Evolutionary conservation across 1,139 yeast species (phyloP).

Genomic region (Eremothecium sinecaudum): DNA sequence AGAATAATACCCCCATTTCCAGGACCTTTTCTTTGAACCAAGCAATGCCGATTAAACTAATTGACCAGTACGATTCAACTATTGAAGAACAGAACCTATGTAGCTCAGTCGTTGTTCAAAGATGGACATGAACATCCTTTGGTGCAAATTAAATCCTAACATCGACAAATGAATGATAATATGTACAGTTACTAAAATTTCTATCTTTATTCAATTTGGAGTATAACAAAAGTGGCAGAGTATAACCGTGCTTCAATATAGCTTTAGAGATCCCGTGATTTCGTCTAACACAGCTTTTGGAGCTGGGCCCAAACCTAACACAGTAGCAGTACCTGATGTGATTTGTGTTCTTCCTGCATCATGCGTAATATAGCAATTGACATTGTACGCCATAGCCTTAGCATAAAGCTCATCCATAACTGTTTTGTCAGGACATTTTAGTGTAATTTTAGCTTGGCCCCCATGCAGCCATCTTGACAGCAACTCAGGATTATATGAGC

Average conservation of each 20-base stretch:
- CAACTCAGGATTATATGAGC: slow-evolving; percentile 51
- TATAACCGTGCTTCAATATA: slow-evolving; percentile 59
- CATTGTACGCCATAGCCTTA: slow-evolving; percentile 67
- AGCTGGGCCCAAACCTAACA: slow-evolving; percentile 92
- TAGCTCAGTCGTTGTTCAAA: slow-evolving; percentile 84
- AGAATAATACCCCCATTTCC: slow-evolving; percentile 35
- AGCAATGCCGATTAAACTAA: slow-evolving; percentile 75
- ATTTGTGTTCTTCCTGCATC: slow-evolving; percentile 98
- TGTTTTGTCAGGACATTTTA: slow-evolving; percentile 67
- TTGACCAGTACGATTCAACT: slow-evolving; percentile 47
- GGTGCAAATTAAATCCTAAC: no score
- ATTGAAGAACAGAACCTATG: slow-evolving; percentile 69
- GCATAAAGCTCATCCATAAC: slow-evolving; percentile 72
- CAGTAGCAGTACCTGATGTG: slow-evolving; percentile 92
- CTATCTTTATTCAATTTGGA: no score
- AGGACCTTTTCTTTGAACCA: slow-evolving; percentile 62
- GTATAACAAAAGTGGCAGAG: no score
- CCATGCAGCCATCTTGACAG: slow-evolving; percentile 67
- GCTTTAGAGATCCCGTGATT: slow-evolving; percentile 67
- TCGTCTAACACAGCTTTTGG: slow-evolving; percentile 76
- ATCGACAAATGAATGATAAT: no score
- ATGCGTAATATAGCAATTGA: slow-evolving; percentile 71
- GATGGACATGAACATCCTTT: slow-evolving; percentile 57
- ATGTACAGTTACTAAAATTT: no score
- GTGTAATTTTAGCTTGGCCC: slow-evolving; percentile 94